Base-by-base conservation (phyloP, 2,329 filamentous ascomycete species). In the Xylaria sp. region DNA sequence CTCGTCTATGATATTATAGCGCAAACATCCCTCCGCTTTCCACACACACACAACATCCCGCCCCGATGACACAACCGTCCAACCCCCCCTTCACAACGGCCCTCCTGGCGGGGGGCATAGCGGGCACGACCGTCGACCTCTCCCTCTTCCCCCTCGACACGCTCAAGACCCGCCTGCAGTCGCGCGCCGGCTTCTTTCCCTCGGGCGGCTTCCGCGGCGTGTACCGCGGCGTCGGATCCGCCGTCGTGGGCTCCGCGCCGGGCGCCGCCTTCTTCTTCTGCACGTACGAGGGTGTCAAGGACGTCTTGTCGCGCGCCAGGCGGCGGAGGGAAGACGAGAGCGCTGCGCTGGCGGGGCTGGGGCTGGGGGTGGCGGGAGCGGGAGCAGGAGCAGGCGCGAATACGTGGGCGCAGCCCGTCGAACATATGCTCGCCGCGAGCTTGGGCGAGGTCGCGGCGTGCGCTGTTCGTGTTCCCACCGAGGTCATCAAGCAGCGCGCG, bases 71-170 rank as follows among this genome's bases (percentile, higher is more conserved):
- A 15, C 70, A 73, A 60, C 70, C 74, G 53, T n/a, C 68, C 72
- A 76, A 75, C 75, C 82, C 83, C 44, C 78, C 84, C 76, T 90
- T 89, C 83, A 84, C 85, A 63, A 85, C 87, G 31, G 87, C 89
- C 77, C 88, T 91, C 75, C 80, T 90, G 85, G 93, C 96, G 74
- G 96, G 96, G 80, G 96, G 90, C 77, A 84, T 97, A 73, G 96
- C 96, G 74, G 96, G 96, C 78, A 96, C 96, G 57, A 97, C 94
- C 15, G 96, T 98, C 81, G 96, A 99, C 87, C 90, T 97, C 77
- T 94, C 94, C 65, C 93, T 99, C 78, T 99, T 93, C 85, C 96
- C 96, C 0, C 93, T 99, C 85, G 97, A 99, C 87, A 99, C 96
- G 0, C 90, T 99, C 79, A 99, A 99, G 84, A 99, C 97, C 51